Evolutionary conservation across 352 stramenopile species (phyloP), one percentile per base, ranked within the genome.

Genomic region (Thalassiosira livingstoniorum): DNA sequence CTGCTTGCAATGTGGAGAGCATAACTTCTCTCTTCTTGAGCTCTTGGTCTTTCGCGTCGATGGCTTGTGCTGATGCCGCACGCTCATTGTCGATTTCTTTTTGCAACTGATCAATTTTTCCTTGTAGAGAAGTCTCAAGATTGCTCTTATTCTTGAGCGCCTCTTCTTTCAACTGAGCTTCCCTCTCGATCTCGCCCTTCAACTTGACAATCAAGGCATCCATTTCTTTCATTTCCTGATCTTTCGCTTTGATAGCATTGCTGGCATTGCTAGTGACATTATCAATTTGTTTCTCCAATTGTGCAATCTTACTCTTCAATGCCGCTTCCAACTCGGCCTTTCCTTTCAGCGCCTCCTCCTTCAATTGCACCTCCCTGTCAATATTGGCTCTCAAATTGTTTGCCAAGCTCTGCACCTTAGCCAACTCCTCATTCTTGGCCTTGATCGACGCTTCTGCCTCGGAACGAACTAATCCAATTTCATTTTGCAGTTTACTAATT

Each of bases 401-500:
- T 7, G 77, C 78, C 7, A 76, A 47, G 0, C 34, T 3, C 5
- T 84, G 31, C 76, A 85, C 70, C 32, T 80, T 72, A 35, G 63
- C 64, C 29, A 74, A 29, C 10, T 74, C 65, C 2, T 54, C 25
- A 25, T 63, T n/a, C 23, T 83, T 70, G 2, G 47, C 29, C 34
- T 47, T 57, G 32, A 68, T 47, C 1, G 57, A 47, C 4, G 42
- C 21, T 23, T 69, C 58, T 27, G 70, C 70, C 64, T 42, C 69
- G 18, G 69, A n/a, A 47, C 57, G 66, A 5, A 60, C 32, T 32
- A 37, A 25, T 61, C 43, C 39, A 18, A 80, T 55, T 43, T 82
- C 63, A n/a, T 71, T 69, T 47, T 83, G 72, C 29, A 87, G 57
- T 37, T 87, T 39, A 39, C 29, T 35, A 7, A 87, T 80, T 72